Conservation (phyloP, 2,329 filamentous ascomycete species). For the Lachnellula willkommii region DNA sequence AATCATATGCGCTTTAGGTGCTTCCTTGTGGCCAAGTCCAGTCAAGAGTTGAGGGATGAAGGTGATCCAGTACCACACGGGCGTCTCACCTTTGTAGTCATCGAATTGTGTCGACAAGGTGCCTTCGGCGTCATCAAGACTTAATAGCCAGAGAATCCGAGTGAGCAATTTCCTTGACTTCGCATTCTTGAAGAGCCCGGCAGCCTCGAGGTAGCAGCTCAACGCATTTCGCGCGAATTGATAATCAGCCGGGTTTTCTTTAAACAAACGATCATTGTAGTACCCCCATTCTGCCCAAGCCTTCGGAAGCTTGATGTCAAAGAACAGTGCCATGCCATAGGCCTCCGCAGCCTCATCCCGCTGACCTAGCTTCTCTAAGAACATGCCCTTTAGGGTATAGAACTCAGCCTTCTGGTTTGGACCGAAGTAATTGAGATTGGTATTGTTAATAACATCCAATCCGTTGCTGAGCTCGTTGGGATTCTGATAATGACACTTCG, state of each 20-base stretch:
- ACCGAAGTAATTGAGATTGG: constrained; percentile 97
- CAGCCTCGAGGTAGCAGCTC: constrained; percentile 93
- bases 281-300: constrained; percentile 99
- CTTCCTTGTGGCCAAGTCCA: constrained; percentile 86
- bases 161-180: constrained; percentile 93
- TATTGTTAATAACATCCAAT: constrained; percentile 98
- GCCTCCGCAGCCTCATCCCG: constrained; percentile 89
- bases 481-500: constrained; percentile 98
- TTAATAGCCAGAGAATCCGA: constrained; percentile 90
- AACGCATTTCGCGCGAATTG: constrained; percentile 84
- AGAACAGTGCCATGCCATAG: constrained; percentile 91
- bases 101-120: constrained; percentile 82
- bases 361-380: constrained; percentile 87
- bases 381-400: constrained; percentile 99
- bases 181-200: constrained; percentile 92
- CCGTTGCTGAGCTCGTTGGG: constrained; percentile 85
- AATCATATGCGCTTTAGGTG: constrained; percentile 76
- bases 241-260: constrained; percentile 76
- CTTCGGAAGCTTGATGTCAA: constrained; percentile 91
- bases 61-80: constrained; percentile 99
- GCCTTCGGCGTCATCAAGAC: constrained; percentile 82
- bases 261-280: constrained; percentile 96
- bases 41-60: constrained; percentile 96
- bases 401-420: constrained; percentile 96
- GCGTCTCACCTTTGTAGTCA: constrained; percentile 94